Percentiles rank a stretch among this genome's conserved stretches.
Conservation (phyloP, 306 rosid genomes). For the Trifolium repens region DNA sequence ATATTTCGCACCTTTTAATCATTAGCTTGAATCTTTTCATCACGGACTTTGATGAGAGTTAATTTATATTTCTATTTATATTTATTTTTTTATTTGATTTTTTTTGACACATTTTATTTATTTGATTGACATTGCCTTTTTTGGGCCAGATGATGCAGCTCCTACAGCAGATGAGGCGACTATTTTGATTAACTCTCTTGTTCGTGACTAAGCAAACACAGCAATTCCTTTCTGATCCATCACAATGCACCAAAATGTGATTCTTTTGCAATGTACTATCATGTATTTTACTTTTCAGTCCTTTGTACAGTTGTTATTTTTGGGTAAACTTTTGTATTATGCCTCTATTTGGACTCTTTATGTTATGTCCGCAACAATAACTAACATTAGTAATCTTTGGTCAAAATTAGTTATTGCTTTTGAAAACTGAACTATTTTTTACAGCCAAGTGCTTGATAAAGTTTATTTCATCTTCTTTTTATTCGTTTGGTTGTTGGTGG, state of each 20-base stretch:
- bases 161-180: constrained; percentile 57
- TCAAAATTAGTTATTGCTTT: no score
- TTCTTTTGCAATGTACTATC: neutral
- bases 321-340: no score
- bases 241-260: neutral
- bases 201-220: constrained; percentile 46
- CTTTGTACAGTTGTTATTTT: no score
- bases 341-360: no score
- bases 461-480: no score
- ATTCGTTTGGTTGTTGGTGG: no score
- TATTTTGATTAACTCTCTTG: constrained; percentile 50
- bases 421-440: no score
- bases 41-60: neutral
- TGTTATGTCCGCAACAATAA: no score
- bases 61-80: neutral
- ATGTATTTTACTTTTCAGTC: neutral
- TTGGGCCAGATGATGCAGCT: constrained; percentile 43
- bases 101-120: no score
- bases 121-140: constrained; percentile 1
- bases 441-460: no score
- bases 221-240: neutral
- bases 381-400: no score
- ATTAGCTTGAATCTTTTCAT: neutral
- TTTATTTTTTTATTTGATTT: neutral
- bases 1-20: no score